Evolutionary conservation across 306 rosid species (phyloP).

Genomic region (Canavalia ensiformis): DNA sequence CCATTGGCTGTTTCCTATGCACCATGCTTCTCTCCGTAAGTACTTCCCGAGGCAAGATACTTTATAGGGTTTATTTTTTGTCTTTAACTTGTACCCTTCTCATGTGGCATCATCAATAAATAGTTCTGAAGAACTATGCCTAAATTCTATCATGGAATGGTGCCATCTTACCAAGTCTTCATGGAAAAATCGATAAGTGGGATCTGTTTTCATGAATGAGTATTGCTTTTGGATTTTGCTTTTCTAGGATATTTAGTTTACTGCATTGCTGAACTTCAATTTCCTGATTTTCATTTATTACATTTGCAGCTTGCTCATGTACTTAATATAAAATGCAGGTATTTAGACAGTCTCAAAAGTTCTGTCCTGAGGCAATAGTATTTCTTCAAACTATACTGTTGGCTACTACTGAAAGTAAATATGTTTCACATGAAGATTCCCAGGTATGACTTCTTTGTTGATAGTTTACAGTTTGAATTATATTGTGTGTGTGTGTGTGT

Average conservation of each 20-base stretch:
- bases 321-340: slow-evolving; percentile 60
- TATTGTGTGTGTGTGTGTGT: not conserved
- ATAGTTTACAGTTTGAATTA: slow-evolving; percentile 32
- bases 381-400: slow-evolving; percentile 71
- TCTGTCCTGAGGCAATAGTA: slow-evolving; percentile 83
- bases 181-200: slow-evolving; percentile 21
- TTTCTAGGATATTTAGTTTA: not conserved
- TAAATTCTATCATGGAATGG: slow-evolving; percentile 28
- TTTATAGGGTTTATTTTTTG: slow-evolving; percentile 6
- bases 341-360: slow-evolving; percentile 76
- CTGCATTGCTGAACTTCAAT: slow-evolving; percentile 15
- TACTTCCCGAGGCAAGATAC: slow-evolving; percentile 35
- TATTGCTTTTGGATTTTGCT: slow-evolving; percentile 30
- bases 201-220: slow-evolving; percentile 19
- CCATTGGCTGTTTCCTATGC: slow-evolving; percentile 86
- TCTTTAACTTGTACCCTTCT: slow-evolving; percentile 3
- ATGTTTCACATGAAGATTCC: slow-evolving; percentile 55
- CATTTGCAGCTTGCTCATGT: slow-evolving; percentile 44
- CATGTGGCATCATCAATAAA: slow-evolving; percentile 15
- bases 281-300: slow-evolving; percentile 24
- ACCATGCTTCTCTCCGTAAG: slow-evolving; percentile 90
- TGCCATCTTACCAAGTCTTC: slow-evolving; percentile 18
- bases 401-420: slow-evolving; percentile 64
- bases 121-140: slow-evolving; percentile 28
- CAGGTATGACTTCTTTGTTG: slow-evolving; percentile 61